phyloP scores from a whole-genome alignment of 176 grass and related monocot genomes.

The Puccinellia tenuiflora region DNA sequence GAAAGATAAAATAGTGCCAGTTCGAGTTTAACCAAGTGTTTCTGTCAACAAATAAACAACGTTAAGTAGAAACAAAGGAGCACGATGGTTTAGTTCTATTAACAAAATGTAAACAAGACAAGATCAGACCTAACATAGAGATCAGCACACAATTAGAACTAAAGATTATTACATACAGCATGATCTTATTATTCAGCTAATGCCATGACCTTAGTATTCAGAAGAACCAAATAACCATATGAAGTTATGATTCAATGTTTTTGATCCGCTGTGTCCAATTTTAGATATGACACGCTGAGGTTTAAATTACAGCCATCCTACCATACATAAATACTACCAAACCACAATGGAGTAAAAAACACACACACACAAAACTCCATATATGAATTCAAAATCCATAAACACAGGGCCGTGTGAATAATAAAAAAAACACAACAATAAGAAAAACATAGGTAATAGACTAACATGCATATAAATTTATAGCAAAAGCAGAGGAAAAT shows the following conservation, averaged over 20 bases:
- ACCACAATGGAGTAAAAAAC: not conserved
- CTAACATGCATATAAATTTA: not conserved
- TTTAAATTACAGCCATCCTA: not conserved
- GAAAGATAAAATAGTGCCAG: conserved; percentile 58
- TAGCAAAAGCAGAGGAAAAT: not conserved
- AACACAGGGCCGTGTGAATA: not conserved
- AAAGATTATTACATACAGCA: not conserved
- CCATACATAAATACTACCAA: not conserved
- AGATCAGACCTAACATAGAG: not conserved
- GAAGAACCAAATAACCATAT: not conserved
- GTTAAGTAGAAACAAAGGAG: conserved; percentile 8
- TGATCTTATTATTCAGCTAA: not conserved
- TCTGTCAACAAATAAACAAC: conserved; percentile 39
- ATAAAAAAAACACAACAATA: not conserved
- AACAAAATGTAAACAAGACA: not conserved
- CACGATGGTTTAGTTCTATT: conserved; percentile 1
- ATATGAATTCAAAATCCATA: not conserved
- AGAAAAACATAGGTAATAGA: not conserved
- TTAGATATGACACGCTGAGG: not conserved
- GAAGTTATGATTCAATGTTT: not conserved
- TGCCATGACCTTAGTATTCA: too few relatives aligned
- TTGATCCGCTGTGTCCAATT: not conserved
- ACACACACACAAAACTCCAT: not conserved
- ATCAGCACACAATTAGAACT: not conserved
- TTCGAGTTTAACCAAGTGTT: conserved; percentile 46